Conservation (phyloP, 441 rosid genomes). For the Manihot esculenta region DNA sequence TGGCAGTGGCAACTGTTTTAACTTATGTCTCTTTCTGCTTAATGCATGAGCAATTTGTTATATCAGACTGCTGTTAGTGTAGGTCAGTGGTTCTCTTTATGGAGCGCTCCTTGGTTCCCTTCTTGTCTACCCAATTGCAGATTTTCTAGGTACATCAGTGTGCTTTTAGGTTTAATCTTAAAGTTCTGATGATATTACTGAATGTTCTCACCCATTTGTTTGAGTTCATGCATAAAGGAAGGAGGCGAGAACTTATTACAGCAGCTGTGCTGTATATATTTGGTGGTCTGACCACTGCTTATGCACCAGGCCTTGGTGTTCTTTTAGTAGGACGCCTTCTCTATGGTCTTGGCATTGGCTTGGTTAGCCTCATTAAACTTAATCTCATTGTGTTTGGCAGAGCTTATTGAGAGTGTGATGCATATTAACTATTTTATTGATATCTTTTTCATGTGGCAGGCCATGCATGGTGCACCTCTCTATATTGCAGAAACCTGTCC, state of each 20-base stretch:
- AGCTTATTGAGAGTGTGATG: conserved; percentile 9
- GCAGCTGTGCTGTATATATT: conserved; percentile 62
- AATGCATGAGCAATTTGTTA: conserved; percentile 10
- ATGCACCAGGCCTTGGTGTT: conserved; percentile 65
- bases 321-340: conserved; percentile 83
- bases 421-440: conserved; percentile 4
- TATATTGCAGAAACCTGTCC: conserved; percentile 99
- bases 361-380: conserved; percentile 53
- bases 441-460: conserved; percentile 46
- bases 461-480: conserved; percentile 99
- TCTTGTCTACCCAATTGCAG: conserved; percentile 82
- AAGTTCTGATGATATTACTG: conserved; percentile 8
- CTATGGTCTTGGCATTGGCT: conserved; percentile 89
- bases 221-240: conserved; percentile 48
- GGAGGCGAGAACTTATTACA: conserved; percentile 79
- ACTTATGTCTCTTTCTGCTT: conserved; percentile 17
- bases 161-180: conserved; percentile 15
- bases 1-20: neutral
- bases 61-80: conserved; percentile 29
- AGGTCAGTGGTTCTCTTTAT: conserved; percentile 97
- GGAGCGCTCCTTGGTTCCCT: conserved; percentile 94
- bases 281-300: conserved; percentile 60
- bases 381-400: conserved; percentile 15
- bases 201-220: conserved; percentile 21
- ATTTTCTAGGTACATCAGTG: conserved; percentile 70